Evolutionary conservation across 1,284 basidiomycete genomes (phyloP).

Genomic region (Agroathelia rolfsii): DNA sequence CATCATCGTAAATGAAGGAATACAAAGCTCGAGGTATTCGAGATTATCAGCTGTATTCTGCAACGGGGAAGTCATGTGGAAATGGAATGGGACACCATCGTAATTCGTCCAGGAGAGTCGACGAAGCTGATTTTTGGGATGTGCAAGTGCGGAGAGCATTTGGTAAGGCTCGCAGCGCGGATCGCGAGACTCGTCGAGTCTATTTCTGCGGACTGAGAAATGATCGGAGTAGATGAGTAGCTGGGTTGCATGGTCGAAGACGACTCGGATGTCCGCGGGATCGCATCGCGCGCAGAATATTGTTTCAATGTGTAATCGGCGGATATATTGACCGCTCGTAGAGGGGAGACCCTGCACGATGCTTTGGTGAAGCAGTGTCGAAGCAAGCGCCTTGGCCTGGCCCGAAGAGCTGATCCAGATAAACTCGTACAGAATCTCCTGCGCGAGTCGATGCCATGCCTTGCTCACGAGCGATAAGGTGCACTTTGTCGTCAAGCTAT

Average conservation of each 20-base stretch:
- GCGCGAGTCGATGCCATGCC: constrained; percentile 41
- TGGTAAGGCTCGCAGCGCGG: constrained; percentile 38
- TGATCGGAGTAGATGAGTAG: constrained; percentile 54
- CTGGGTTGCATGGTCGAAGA: constrained; percentile 51
- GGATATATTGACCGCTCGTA: constrained; percentile 46
- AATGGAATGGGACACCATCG: constrained; percentile 50
- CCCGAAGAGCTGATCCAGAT: constrained; percentile 53
- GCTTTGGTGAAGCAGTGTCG: constrained; percentile 39
- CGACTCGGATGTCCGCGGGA: constrained; percentile 52
- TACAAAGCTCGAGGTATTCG: constrained; percentile 45
- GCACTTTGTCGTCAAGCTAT: constrained; percentile 37
- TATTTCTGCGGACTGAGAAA: constrained; percentile 46
- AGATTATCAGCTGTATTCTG: constrained; percentile 36
- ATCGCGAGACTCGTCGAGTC: constrained; percentile 32
- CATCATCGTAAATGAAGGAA: constrained; percentile 16
- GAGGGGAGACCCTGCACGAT: constrained; percentile 21
- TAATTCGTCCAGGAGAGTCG: constrained; percentile 63
- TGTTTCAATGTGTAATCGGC: constrained; percentile 60
- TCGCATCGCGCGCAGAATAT: constrained; percentile 54
- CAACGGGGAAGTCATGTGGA: constrained; percentile 44
- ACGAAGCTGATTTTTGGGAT: constrained; percentile 39
- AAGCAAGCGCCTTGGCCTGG: constrained; percentile 50
- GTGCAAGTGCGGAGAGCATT: constrained; percentile 47
- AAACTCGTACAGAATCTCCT: constrained; percentile 51
- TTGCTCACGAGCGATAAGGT: constrained; percentile 43